phyloP scores from a whole-genome alignment of 2,329 filamentous ascomycete species.

The Claviceps cyperi region DNA sequence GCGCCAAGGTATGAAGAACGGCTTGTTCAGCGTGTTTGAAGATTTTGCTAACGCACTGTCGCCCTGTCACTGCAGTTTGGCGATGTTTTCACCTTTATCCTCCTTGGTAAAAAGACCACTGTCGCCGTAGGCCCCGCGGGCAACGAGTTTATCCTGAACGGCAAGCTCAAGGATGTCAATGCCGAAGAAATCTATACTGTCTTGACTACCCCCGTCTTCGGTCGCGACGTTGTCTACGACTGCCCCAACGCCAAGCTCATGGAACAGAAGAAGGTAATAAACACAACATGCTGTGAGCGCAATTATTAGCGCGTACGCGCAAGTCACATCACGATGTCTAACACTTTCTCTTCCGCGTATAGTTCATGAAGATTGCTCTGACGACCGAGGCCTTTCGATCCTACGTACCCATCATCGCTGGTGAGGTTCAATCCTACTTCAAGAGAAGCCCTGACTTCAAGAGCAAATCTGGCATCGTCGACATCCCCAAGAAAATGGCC shows the following conservation, averaged over 20 bases:
- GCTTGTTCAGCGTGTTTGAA: background rate
- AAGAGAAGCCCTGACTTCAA: slow-evolving; percentile 53
- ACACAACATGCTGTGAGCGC: too few relatives aligned
- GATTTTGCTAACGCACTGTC: background rate
- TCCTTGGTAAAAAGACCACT: slow-evolving; percentile 80
- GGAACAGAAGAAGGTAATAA: slow-evolving; percentile 79
- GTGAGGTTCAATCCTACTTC: slow-evolving; percentile 61
- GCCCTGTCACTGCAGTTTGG: slow-evolving; percentile 46
- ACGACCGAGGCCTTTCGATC: slow-evolving; percentile 58
- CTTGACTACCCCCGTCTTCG: slow-evolving; percentile 59
- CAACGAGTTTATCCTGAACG: slow-evolving; percentile 86
- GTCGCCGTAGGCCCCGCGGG: slow-evolving; percentile 69
- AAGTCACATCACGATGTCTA: background rate
- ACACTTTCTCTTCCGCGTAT: background rate
- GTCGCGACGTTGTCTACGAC: slow-evolving; percentile 77
- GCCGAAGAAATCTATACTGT: slow-evolving; percentile 83
- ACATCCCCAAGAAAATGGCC: slow-evolving; percentile 63
- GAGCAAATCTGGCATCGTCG: slow-evolving; percentile 50
- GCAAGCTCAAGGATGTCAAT: slow-evolving; percentile 77
- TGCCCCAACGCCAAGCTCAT: slow-evolving; percentile 85
- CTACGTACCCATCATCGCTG: slow-evolving; percentile 66
- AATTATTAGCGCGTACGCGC: background rate
- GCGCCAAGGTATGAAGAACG: slow-evolving; percentile 50
- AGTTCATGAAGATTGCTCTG: slow-evolving; percentile 72
- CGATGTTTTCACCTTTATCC: slow-evolving; percentile 78